Evolutionary conservation across 2,329 filamentous ascomycete genomes (phyloP), one percentile per base, ranked within the genome.

Genomic region (Aspergillus sp.): DNA sequence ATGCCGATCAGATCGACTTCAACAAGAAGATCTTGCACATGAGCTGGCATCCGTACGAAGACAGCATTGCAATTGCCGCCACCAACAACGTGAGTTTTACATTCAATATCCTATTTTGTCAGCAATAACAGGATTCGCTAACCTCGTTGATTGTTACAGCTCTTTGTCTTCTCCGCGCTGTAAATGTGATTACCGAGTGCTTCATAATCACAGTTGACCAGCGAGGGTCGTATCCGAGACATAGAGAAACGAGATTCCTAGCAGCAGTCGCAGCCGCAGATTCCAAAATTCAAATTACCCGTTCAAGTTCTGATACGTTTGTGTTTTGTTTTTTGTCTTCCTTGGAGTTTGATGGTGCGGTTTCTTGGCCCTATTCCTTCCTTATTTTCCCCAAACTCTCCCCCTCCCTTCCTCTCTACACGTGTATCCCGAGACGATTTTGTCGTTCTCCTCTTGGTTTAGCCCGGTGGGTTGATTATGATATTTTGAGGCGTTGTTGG

Each of bases 11-110:
- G 74, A 97, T 97, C 69, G 93, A 98, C 71, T 98, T 97, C 72
- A 97, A 97, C 79, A 98, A 97, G 81, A 98, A 98, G 81, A 98
- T 98, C 60, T 69, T 98, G 65, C 93, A 98, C 69, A 98, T 98
- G 93, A 97, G 91, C 73, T 98, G 93, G 93, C 93, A 98, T 82
- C 93, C 93, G 39, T 96, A 94, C 61, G 93, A 98, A 72, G 91
- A 98, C 73, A 97, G 91, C 74, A 98, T 98, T 72, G 93, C 93
- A 45, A 98, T 98, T 75, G 93, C 93, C 57, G 93, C 93, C 48
- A 98, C 93, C 53, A 98, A 98, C 78, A 98, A 98, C 72, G 93
- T 97, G 74, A 86, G 91, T 77, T 35, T 26, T 47, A 11, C 44
- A 27, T 12, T 26, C 29, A 8, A 11, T 10, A 5, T 29, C 27